Conservation (phyloP, 176 grass and related monocot genomes). For the Ensete glaucum region DNA sequence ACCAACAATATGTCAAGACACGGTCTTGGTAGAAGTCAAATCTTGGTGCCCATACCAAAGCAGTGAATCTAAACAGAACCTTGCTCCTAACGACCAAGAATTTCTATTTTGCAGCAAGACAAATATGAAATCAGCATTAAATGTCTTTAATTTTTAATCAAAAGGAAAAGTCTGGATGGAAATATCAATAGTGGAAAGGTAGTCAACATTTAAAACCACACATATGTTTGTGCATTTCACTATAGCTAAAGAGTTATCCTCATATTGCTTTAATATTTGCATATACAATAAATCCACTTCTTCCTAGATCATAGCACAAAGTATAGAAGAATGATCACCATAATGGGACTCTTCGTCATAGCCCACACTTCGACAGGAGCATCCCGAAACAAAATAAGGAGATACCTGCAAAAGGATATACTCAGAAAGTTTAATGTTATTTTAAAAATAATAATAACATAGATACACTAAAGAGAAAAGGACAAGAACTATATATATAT, state of each 20-base stretch:
- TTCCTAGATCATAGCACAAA: not conserved
- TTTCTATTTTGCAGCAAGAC: not conserved
- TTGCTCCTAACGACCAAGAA: not conserved
- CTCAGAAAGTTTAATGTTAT: not conserved
- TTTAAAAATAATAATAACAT: not conserved
- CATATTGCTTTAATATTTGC: not conserved
- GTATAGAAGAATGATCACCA: slow-evolving; percentile 43
- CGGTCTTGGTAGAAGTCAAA: no score
- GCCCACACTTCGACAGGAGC: slow-evolving; percentile 99
- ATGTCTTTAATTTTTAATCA: not conserved
- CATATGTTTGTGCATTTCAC: not conserved
- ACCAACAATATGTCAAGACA: no score
- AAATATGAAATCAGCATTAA: not conserved
- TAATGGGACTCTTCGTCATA: slow-evolving; percentile 97
- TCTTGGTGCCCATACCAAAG: no score
- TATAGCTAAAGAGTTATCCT: not conserved
- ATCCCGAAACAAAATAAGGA: slow-evolving; percentile 96
- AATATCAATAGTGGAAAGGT: not conserved
- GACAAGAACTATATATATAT: not conserved
- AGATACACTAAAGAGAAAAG: not conserved
- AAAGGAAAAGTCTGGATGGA: not conserved
- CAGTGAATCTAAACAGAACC: no score
- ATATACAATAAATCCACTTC: not conserved
- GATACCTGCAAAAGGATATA: slow-evolving; percentile 46
- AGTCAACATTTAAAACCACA: not conserved